Evolutionary conservation across 345 rosid genomes (phyloP).

Genomic region (Gossypium rotundifolium): DNA sequence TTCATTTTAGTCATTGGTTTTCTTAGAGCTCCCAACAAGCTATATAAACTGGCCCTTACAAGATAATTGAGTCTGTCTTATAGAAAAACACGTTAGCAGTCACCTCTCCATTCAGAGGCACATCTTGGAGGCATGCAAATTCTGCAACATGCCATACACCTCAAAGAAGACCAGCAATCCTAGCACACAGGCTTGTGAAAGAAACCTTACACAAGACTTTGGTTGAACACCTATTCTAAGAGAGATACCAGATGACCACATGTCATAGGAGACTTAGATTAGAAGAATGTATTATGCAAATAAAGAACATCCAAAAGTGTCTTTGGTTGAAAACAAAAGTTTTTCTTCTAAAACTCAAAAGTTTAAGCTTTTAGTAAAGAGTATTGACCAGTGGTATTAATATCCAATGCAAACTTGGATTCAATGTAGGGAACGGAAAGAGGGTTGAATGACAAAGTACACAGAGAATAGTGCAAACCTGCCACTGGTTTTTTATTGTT

Average conservation of each 20-base stretch:
- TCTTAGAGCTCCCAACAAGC: neutral
- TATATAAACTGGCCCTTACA: neutral
- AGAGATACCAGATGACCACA: neutral
- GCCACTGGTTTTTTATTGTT: slow-evolving; percentile 87
- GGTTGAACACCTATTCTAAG: neutral
- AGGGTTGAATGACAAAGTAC: neutral
- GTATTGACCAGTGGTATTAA: neutral
- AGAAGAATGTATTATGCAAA: neutral
- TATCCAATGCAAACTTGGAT: neutral
- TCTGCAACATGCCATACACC: neutral
- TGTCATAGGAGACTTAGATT: neutral
- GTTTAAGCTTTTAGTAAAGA: neutral
- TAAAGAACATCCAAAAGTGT: neutral
- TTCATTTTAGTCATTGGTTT: neutral
- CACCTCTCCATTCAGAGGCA: neutral
- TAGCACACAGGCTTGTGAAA: neutral
- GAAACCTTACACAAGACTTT: neutral
- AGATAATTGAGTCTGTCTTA: neutral
- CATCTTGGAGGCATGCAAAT: neutral
- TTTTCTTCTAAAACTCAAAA: neutral
- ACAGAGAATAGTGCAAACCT: slow-evolving; percentile 39
- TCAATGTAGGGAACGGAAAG: neutral
- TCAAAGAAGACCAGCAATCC: neutral
- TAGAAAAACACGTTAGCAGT: neutral
- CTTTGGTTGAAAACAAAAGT: neutral